These are phyloP conservation scores for Ophiostoma himal-ulmi DNA, from an alignment of 2,329 filamentous ascomycete species.

Conservation along the genomic window DNA sequence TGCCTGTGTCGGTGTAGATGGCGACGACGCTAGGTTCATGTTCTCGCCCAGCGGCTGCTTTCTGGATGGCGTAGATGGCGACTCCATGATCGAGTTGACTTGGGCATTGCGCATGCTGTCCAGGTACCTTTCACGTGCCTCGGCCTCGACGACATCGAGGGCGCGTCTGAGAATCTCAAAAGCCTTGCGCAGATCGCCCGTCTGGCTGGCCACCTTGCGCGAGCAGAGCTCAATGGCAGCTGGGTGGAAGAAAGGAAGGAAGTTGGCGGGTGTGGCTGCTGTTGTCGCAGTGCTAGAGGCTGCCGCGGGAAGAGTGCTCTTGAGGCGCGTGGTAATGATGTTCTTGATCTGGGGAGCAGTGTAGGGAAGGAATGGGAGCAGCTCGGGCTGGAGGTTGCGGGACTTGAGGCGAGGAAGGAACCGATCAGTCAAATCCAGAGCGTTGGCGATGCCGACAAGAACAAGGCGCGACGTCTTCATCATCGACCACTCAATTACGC, in stretches of 20 bases:
- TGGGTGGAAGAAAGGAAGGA: conserved; percentile 84
- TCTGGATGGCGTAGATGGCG: conserved; percentile 42
- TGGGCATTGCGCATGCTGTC: conserved; percentile 41
- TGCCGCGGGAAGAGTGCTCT: conserved; percentile 46
- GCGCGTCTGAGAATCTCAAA: conserved; percentile 90
- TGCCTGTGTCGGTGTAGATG: conserved; percentile 33
- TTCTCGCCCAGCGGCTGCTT: conserved; percentile 70
- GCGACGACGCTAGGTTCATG: conserved; percentile 58
- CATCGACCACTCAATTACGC: conserved; percentile 94
- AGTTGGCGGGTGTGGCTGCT: conserved; percentile 30
- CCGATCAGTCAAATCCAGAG: conserved; percentile 88
- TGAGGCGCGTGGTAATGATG: conserved; percentile 79
- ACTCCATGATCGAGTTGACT: not conserved
- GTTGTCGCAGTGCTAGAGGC: not conserved
- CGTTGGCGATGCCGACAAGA: conserved; percentile 91
- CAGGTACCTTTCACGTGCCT: conserved; percentile 69
- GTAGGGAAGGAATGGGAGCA: conserved; percentile 91
- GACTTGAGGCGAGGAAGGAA: conserved; percentile 91
- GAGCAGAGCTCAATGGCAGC: conserved; percentile 90
- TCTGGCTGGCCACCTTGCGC: conserved; percentile 90
- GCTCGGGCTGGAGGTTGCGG: conserved; percentile 80
- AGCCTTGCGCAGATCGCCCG: conserved; percentile 87
- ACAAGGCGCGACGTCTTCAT: conserved; percentile 72
- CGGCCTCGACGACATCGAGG: conserved; percentile 80
- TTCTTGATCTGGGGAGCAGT: conserved; percentile 78